Conservation (phyloP, 2,329 filamentous ascomycete species). For the Tolypocladium ovalisporum region DNA sequence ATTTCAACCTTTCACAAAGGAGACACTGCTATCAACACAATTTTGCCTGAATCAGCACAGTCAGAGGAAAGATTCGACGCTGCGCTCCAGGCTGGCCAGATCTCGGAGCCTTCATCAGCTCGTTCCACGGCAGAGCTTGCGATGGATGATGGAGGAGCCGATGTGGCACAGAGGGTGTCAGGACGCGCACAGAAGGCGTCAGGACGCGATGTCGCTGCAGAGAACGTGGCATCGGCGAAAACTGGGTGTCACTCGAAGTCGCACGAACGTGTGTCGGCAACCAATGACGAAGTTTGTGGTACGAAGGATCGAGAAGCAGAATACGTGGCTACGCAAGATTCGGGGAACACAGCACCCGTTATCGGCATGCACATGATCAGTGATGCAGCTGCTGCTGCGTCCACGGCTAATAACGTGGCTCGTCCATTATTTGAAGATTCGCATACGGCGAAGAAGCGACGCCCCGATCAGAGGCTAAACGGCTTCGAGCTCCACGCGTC, state of each 20-base stretch:
- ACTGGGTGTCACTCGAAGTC: background rate
- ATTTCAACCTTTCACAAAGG: background rate
- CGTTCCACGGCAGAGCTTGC: background rate
- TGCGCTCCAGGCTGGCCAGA: background rate
- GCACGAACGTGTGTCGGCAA: background rate
- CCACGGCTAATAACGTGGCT: background rate
- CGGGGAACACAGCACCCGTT: background rate
- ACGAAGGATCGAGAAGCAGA: conserved; percentile 3
- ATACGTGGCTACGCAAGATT: conserved; percentile 2
- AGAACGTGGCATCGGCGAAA: background rate
- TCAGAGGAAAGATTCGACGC: background rate
- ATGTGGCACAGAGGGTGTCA: background rate
- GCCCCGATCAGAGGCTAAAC: background rate
- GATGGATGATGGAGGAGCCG: background rate
- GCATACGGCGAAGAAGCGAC: background rate
- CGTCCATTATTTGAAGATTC: background rate
- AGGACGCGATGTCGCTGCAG: background rate
- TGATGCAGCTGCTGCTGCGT: background rate
- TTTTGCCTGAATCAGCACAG: background rate
- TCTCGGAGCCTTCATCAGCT: background rate
- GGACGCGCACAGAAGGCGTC: background rate
- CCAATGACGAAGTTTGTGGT: background rate
- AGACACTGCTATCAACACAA: background rate
- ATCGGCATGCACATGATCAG: background rate
- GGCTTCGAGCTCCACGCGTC: background rate